A percentile compares a stretch with the other conserved stretches of the same genome.
These are phyloP conservation scores for Ceratocystis variospora DNA, from an alignment of 2,329 filamentous ascomycete genomes.

Conservation along the genomic window DNA sequence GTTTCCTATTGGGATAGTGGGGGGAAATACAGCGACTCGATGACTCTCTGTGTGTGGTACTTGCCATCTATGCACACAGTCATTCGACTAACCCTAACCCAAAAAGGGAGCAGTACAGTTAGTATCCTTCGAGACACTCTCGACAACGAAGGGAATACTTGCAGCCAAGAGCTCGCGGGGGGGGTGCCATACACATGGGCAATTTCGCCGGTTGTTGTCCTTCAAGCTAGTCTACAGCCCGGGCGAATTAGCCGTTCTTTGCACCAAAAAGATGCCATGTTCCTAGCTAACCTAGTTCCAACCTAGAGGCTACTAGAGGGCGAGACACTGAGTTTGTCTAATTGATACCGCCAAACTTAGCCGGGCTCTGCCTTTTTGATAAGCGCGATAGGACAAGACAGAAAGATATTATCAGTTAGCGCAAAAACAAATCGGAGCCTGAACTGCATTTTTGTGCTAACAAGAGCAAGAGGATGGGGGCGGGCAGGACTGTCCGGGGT, in stretches of 20 bases:
- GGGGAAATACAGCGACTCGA: neutral
- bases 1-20: neutral
- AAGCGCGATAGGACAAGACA: neutral
- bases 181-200: neutral
- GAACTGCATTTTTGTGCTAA: neutral
- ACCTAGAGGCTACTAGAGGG: neutral
- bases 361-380: constrained; percentile 2
- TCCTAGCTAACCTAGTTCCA: neutral
- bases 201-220: neutral
- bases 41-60: no score
- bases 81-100: neutral
- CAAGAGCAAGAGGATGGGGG: neutral
- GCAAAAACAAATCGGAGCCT: neutral
- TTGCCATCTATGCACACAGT: no score
- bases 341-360: constrained; percentile 2
- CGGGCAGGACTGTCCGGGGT: neutral
- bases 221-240: neutral
- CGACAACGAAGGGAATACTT: neutral
- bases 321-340: neutral
- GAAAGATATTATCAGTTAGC: neutral
- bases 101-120: neutral
- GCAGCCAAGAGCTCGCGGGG: neutral
- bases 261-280: neutral
- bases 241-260: constrained; percentile 1
- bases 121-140: neutral